These are phyloP conservation scores for Gelatoporia subvermispora DNA, from an alignment of 768 basidiomycete genomes.

Conservation along the genomic window DNA sequence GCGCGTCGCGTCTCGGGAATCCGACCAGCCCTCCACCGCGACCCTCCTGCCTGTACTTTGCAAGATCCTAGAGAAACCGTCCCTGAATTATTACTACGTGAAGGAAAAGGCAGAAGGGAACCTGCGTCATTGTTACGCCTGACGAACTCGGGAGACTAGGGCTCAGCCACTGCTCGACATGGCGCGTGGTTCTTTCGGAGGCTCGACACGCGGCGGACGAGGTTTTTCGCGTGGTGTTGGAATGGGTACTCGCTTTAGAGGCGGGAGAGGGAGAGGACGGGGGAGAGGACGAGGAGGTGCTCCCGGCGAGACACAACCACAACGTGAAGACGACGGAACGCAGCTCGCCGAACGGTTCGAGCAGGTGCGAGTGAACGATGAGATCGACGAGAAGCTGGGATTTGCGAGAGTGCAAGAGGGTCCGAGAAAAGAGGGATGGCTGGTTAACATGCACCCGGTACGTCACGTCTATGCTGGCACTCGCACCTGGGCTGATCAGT, in stretches of 20 bases:
- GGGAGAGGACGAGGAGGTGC: constrained; percentile 42
- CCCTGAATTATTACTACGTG: too few species aligned
- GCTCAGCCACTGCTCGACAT: constrained; percentile 2
- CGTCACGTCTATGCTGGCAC: constrained; percentile 24
- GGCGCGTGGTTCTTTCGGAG: constrained; percentile 19
- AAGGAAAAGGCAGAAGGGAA: too few species aligned
- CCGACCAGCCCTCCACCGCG: too few species aligned
- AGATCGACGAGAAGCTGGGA: constrained; percentile 91
- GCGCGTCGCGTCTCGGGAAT: too few species aligned
- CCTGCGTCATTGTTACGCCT: too few species aligned
- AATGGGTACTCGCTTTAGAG: constrained; percentile 26
- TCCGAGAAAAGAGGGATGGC: constrained; percentile 76
- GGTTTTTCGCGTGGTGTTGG: constrained; percentile 40
- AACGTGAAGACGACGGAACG: constrained; percentile 87
- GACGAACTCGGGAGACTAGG: neutral
- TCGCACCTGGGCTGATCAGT: neutral
- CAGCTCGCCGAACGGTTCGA: constrained; percentile 85
- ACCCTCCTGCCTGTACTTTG: too few species aligned
- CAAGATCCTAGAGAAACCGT: too few species aligned
- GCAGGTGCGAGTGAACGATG: constrained; percentile 66
- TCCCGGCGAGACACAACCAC: constrained; percentile 44
- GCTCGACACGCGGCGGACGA: constrained; percentile 21
- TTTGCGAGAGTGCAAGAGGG: constrained; percentile 83
- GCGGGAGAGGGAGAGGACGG: constrained; percentile 43
- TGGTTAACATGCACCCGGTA: constrained; percentile 98